A percentile compares a stretch with the other conserved stretches of the same genome.
These are phyloP conservation scores for Suillus brevipes DNA, from an alignment of 768 basidiomycete species.

Conservation along the genomic window DNA sequence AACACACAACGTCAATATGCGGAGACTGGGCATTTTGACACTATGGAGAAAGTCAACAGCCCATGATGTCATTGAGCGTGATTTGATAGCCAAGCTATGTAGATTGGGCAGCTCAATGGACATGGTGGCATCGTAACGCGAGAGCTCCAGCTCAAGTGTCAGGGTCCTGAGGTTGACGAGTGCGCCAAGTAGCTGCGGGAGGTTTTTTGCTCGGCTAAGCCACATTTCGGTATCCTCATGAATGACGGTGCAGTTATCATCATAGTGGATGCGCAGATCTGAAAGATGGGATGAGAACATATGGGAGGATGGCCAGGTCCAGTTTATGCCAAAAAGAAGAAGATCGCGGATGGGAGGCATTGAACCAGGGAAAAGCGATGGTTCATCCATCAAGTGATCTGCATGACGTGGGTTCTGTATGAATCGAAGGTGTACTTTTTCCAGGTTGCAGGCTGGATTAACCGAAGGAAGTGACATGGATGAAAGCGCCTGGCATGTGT, in stretches of 20 bases:
- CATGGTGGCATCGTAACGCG: not conserved
- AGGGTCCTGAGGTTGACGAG: not conserved
- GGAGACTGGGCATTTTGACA: not conserved
- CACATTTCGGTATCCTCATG: not conserved
- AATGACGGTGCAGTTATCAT: not conserved
- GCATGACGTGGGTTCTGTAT: not conserved
- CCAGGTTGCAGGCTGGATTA: not conserved
- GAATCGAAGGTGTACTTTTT: not conserved
- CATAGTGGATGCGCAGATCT: slow-evolving; percentile 9
- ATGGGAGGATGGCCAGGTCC: not conserved
- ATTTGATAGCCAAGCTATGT: not conserved
- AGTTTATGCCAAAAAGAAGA: not conserved
- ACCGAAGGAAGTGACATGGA: not conserved
- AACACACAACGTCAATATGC: not conserved
- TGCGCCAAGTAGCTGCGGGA: not conserved
- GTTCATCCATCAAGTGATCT: too few species aligned
- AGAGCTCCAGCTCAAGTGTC: not conserved
- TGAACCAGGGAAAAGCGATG: not conserved
- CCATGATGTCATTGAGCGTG: not conserved
- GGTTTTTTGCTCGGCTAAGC: not conserved
- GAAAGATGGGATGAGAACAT: slow-evolving; percentile 11
- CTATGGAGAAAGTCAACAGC: not conserved
- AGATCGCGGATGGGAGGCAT: not conserved
- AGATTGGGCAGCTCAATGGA: not conserved
- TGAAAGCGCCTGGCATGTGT: not conserved